Evolutionary conservation across 2,329 filamentous ascomycete genomes (phyloP), one percentile per base, ranked within the genome.

Genomic region (Diaporthe citriasiana): DNA sequence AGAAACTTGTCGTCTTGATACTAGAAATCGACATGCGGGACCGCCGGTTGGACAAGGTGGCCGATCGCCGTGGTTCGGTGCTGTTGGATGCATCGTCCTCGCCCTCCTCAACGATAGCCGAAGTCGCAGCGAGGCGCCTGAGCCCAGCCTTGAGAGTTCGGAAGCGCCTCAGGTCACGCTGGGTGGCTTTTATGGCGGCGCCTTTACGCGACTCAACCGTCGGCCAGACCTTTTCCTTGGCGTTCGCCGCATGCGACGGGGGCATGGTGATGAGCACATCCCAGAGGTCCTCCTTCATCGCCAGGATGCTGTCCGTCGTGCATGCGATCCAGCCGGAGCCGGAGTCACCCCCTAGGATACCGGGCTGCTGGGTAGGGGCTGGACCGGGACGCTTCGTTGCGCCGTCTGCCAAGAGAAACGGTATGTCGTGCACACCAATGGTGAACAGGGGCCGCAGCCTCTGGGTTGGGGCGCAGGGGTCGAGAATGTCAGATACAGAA

Each of bases 231-330:
- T 88, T 92, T 77, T 89, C 87, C 35, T 87, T 85, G 10, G 89
- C 89, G 57, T 90, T 85, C 70, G 89, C 85, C 4, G 90, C 84
- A 78, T 92, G 86, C 8, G 88, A 82, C 0, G 91, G 88, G 0
- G 95, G 94, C 80, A 98, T 89, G 71, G 94, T 94, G 75, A 98
- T 92, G 51, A 98, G 89, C 78, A 98, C 88, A 81, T 99, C 97
- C 87, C 95, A 98, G 3, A 99, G 89, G 2, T 93, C 90, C 68
- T 92, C 90, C 84, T 98, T 98, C 83, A 94, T 93, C 60, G 91
- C 92, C 19, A 99, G 88, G 74, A 99, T 97, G 80, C 94, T 96
- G 84, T 99, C 97, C 1, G 96, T 98, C 4, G 96, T 98, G 82
- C 95, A 98, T 17, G 96, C 97, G 74, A 98, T 92, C 95, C 95